phyloP scores from a whole-genome alignment of 768 basidiomycete species.

The Mycena rebaudengoi region DNA sequence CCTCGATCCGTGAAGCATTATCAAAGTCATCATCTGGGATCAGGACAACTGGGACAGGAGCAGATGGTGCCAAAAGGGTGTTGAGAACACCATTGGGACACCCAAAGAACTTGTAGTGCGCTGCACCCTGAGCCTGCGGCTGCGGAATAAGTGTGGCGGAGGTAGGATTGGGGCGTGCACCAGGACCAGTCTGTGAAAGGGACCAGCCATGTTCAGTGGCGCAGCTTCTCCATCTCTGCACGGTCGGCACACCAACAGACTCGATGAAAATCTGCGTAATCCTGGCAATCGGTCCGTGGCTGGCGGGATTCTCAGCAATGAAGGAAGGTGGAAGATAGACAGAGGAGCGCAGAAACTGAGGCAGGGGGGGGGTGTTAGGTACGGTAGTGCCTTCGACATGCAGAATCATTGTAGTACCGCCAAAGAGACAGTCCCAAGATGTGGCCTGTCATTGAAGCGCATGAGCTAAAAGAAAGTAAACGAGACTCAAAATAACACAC shows the following conservation, averaged over 20 bases:
- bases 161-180: neutral
- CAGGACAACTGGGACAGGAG: neutral
- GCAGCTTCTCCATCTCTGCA: neutral
- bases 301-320: neutral
- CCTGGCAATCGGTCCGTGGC: neutral
- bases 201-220: neutral
- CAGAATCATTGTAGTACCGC: neutral
- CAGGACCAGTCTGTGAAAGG: neutral
- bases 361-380: neutral
- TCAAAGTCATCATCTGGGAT: neutral
- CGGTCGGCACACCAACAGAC: neutral
- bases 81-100: neutral
- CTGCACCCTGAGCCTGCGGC: neutral
- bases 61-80: neutral
- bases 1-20: too few relatives aligned
- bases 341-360: neutral
- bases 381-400: neutral
- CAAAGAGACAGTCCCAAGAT: neutral
- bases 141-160: neutral
- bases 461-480: neutral
- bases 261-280: conserved; percentile 4
- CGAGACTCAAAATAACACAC: neutral
- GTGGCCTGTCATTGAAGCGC: conserved; percentile 16
- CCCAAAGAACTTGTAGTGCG: neutral
- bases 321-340: neutral